phyloP scores from a whole-genome alignment of 345 rosid species.

The Gynandropsis gynandra region DNA sequence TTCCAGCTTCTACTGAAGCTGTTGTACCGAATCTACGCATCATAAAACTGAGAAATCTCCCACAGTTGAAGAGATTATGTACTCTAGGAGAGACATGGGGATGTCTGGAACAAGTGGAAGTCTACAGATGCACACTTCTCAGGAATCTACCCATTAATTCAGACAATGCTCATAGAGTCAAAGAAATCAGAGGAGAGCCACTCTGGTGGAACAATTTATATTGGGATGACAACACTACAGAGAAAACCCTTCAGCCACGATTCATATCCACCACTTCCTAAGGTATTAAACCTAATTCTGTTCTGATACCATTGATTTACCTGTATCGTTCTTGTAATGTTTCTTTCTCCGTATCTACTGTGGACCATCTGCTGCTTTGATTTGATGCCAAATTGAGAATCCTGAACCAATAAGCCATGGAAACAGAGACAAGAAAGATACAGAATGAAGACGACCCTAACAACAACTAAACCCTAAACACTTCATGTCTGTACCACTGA shows the following conservation, averaged over 20 bases:
- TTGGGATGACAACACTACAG: slow-evolving; percentile 19
- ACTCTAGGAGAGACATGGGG: slow-evolving; percentile 19
- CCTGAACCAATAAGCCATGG: too few relatives aligned
- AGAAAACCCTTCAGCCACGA: slow-evolving; percentile 21
- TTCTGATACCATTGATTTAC: too few relatives aligned
- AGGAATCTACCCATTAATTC: slow-evolving; percentile 24
- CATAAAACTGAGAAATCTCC: slow-evolving; percentile 29
- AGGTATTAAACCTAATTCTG: too few relatives aligned
- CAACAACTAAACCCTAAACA: too few relatives aligned
- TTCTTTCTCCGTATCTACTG: too few relatives aligned
- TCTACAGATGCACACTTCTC: slow-evolving; percentile 27
- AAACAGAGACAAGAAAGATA: too few relatives aligned
- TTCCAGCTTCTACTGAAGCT: slow-evolving; percentile 14
- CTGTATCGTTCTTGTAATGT: too few relatives aligned
- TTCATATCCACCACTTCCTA: background rate
- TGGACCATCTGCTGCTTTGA: too few relatives aligned
- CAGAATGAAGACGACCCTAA: too few relatives aligned
- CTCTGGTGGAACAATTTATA: slow-evolving; percentile 32
- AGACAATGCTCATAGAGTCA: slow-evolving; percentile 8
- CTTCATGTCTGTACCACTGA: too few relatives aligned
- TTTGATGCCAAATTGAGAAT: too few relatives aligned
- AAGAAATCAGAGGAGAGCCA: slow-evolving; percentile 30
- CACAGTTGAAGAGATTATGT: slow-evolving; percentile 23
- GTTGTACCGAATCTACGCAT: slow-evolving; percentile 24
- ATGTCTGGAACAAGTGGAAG: slow-evolving; percentile 25